phyloP scores from a whole-genome alignment of 805 yeast genomes.

The Lachancea meyersii region DNA sequence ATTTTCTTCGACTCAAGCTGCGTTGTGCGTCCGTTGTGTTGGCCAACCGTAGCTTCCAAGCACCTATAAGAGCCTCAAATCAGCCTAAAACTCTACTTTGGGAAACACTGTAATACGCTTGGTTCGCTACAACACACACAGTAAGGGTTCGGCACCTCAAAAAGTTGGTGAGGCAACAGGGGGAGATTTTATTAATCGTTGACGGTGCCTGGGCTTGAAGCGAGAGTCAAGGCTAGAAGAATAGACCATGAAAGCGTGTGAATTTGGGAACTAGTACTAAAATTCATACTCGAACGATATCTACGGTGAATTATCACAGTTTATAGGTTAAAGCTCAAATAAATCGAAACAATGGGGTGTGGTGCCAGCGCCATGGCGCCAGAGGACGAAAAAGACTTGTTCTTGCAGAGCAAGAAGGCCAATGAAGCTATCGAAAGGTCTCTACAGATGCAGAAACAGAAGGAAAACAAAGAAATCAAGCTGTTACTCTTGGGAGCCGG shows the following conservation, averaged over 20 bases:
- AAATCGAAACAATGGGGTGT: conserved; percentile 63
- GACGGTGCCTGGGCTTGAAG: not conserved
- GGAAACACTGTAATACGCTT: no score
- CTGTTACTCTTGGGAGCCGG: conserved; percentile 87
- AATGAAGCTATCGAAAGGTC: conserved; percentile 63
- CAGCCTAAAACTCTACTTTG: no score
- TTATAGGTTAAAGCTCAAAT: no score
- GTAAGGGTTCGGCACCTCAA: conserved; percentile 2
- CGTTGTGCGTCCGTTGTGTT: no score
- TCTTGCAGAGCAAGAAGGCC: conserved; percentile 45
- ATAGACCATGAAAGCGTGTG: not conserved
- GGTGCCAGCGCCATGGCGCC: conserved; percentile 41
- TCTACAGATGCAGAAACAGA: conserved; percentile 45
- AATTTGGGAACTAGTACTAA: not conserved
- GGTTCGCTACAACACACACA: no score
- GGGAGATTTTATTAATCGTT: not conserved
- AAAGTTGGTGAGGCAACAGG: conserved; percentile 2
- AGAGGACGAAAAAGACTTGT: conserved; percentile 46
- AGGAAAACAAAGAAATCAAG: conserved; percentile 56
- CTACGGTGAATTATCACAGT: no score
- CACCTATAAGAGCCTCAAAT: no score
- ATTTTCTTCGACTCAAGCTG: no score
- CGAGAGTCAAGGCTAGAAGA: not conserved
- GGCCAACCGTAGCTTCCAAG: no score
- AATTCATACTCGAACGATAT: no score